Evolutionary conservation across 176 grass and related monocot species (phyloP), one percentile per base, ranked within the genome.

Genomic region (Musa troglodytarum): DNA sequence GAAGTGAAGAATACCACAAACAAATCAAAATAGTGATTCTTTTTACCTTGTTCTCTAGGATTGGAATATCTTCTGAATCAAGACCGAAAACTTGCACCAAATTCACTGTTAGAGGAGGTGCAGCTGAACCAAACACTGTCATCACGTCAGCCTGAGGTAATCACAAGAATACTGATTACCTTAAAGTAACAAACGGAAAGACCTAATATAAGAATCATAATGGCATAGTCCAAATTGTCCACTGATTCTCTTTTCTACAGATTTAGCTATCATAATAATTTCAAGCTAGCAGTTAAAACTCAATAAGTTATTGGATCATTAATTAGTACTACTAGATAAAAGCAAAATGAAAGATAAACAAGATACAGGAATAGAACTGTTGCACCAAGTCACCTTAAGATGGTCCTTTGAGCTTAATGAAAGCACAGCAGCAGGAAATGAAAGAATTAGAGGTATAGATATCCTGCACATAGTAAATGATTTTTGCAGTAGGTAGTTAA

Each of bases 331-430:
- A 43, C 34, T 43, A 43, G 34, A 5, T 43, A 43, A 43, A 43
- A 43, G 34, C 34, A 43, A 43, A 43, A 43, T 43, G 34, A 43
- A 43, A 57, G 54, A 72, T 56, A 56, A 13, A 15, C 7, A 43
- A 43, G 34, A 53, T 74, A 43, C 34, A 43, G 34, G 34, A 55
- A 53, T 56, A 17, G 3, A 5, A 43, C 34, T 9, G 13, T 1
- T 3, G 1, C 8, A 56, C 8, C 6, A 63, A 82, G 81, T 85
- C 76, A 99, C 96, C 96, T 95, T 92, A 70, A 99, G 82, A 74
- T 95, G 88, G 67, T 95, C 91, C 79, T 99, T 95, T 14, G 88
- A 95, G 54, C 88, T 95, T 74, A 95, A 77, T 50, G 91, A 99
- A 76, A 99, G 81, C 77, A 99, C 83, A 76, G 82, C 88, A 64